Percentiles rank a stretch among this genome's conserved stretches.
phyloP scores from a whole-genome alignment of 1,139 yeast species.

The Magnusiomyces suaveolens region DNA sequence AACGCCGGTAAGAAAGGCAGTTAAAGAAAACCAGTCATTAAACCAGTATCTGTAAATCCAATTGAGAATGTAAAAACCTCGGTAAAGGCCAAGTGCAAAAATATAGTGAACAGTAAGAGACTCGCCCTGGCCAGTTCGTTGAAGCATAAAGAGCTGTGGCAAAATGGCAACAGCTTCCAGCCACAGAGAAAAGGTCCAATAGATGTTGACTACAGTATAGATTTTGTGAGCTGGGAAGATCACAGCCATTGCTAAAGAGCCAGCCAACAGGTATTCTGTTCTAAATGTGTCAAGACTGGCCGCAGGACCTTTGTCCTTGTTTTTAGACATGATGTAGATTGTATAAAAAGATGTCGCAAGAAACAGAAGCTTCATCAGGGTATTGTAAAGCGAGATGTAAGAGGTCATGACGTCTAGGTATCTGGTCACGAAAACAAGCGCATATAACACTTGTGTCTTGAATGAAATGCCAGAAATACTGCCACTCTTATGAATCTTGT shows the following conservation, averaged over 20 bases:
- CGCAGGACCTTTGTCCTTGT: conserved; percentile 17
- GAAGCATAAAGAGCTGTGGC: conserved; percentile 86
- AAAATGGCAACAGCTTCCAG: conserved; percentile 83
- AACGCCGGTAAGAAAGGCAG: conserved; percentile 70
- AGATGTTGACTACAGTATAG: conserved; percentile 41
- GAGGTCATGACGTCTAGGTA: conserved; percentile 57
- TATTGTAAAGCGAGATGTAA: conserved; percentile 55
- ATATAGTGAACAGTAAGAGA: conserved; percentile 84
- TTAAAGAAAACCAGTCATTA: conserved; percentile 59
- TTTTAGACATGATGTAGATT: conserved; percentile 55
- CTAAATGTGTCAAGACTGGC: conserved; percentile 67
- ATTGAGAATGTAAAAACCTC: conserved; percentile 84
- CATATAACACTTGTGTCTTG: conserved; percentile 78
- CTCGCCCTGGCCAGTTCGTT: conserved; percentile 83
- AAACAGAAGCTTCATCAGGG: conserved; percentile 72
- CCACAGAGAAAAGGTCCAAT: conserved; percentile 34
- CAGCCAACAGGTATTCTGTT: conserved; percentile 58
- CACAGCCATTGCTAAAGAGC: conserved; percentile 50
- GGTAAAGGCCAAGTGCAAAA: conserved; percentile 81
- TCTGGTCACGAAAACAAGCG: conserved; percentile 67
- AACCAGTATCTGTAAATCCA: conserved; percentile 82
- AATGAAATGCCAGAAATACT: conserved; percentile 79
- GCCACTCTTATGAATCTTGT: conserved; percentile 53
- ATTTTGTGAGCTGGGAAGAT: conserved; percentile 48
- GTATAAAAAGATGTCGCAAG: conserved; percentile 67